phyloP scores from a whole-genome alignment of 108 stramenopile species.

The Nannochloropsis salina region DNA sequence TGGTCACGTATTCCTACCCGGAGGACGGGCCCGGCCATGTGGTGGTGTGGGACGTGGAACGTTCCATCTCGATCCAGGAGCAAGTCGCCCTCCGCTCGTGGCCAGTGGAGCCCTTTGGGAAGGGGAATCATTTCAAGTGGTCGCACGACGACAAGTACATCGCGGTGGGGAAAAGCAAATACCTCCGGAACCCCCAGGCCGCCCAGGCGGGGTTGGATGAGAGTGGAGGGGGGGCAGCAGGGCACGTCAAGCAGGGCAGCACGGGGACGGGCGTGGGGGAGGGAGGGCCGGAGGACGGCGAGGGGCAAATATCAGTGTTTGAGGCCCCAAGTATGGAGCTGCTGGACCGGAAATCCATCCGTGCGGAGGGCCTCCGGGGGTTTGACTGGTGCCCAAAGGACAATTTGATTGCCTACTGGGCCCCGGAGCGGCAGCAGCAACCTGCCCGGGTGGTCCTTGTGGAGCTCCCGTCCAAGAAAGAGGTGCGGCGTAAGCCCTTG shows the following conservation, averaged over 20 bases:
- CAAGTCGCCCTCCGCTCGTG: neutral
- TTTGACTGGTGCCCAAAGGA: slow-evolving; percentile 88
- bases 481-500: slow-evolving; percentile 86
- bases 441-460: slow-evolving; percentile 89
- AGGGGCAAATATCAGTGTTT: slow-evolving; percentile 72
- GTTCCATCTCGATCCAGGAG: slow-evolving; percentile 12
- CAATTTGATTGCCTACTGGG: slow-evolving; percentile 89
- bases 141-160: slow-evolving; percentile 82
- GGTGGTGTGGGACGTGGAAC: slow-evolving; percentile 66
- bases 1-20: slow-evolving; percentile 81
- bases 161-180: slow-evolving; percentile 75
- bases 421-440: slow-evolving; percentile 79
- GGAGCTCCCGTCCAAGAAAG: slow-evolving; percentile 76
- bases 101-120: slow-evolving; percentile 2
- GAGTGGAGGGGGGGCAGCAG: slow-evolving; percentile 25
- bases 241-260: slow-evolving; percentile 23
- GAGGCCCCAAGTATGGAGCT: slow-evolving; percentile 79
- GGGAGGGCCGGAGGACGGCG: neutral
- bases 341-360: slow-evolving; percentile 77
- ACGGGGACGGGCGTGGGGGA: neutral
- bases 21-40: slow-evolving; percentile 57
- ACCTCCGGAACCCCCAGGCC: slow-evolving; percentile 23
- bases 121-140: slow-evolving; percentile 71
- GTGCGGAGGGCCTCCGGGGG: slow-evolving; percentile 79
- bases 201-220: neutral